Base-by-base conservation (phyloP, 352 stramenopile species). In the Pythium sp. region DNA sequence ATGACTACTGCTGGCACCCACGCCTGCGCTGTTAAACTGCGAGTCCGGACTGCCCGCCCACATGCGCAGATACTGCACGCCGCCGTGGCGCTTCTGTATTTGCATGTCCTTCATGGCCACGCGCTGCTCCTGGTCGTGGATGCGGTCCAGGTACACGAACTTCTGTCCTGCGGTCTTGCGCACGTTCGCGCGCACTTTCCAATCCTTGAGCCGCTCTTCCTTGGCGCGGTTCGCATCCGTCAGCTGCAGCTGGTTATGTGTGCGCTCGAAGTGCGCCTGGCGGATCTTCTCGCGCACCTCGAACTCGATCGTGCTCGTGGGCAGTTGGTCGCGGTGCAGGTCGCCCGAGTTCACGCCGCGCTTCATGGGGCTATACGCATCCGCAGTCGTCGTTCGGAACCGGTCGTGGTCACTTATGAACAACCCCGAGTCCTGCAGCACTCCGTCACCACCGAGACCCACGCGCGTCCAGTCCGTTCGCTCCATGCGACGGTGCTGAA, bases 401-500 rank as follows among this genome's bases (percentile, higher is more conserved):
- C 82, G 84, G 14, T 91, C 78, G 11, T 68, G 26, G 3, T 82
- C 59, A 5, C 38, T 65, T 3, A 75, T 28, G 68, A 85, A 91
- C 18, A 87, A 30, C 22, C 72, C 79, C 22, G 84, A 81, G 56
- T 87, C 79, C 0, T 72, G 20, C 7, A 68, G 38, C 46, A 80
- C 69, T 30, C 89, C 86, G 57, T 93, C 80, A 2, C 87, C 82
- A 32, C 87, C 87, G 26, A 88, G 65, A 24, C 87, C 89, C n/a
- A 94, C 82, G 60, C 84, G 82, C 38, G 72, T 82, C 87, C 89
- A 96, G 73, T 95, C 87, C 0, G 84, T 93, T 47, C 75, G 70
- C 67, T 89, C 72, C 56, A 72, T 72, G 15, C 82, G 77, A 47
- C 75, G 80, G 68, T 89, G 82, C 56, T 73, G 73, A 59, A 85